phyloP scores from a whole-genome alignment of 352 stramenopile species.

The Phytophthora hybrid region DNA sequence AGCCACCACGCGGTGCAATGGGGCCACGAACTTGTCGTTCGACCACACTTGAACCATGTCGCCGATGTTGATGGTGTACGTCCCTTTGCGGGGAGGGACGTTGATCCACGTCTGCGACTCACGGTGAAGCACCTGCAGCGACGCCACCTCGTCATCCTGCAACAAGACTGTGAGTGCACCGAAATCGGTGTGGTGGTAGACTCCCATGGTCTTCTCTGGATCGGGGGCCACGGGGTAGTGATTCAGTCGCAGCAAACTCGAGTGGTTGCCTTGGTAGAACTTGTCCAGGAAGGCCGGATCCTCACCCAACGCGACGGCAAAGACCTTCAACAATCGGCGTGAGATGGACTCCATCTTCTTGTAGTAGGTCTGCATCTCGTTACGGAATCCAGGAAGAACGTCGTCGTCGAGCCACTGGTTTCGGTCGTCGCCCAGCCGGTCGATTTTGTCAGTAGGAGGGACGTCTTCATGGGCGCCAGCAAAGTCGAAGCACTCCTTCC shows the following conservation, averaged over 20 bases:
- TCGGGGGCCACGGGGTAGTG: background rate
- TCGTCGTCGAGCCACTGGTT: conserved; percentile 85
- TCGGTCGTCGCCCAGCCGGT: conserved; percentile 83
- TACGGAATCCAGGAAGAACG: conserved; percentile 61
- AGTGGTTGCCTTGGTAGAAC: conserved; percentile 45
- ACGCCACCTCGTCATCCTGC: no score
- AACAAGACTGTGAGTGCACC: no score
- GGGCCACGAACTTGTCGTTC: conserved; percentile 59
- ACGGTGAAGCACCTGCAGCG: no score
- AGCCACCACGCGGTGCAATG: conserved; percentile 62
- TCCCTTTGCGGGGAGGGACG: conserved; percentile 52
- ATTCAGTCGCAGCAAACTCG: no score
- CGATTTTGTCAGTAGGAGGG: conserved; percentile 49
- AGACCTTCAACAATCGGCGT: conserved; percentile 58
- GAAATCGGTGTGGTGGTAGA: no score
- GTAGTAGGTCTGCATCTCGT: conserved; percentile 51
- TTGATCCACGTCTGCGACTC: conserved; percentile 11
- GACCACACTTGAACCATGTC: conserved; percentile 70
- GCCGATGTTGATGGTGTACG: conserved; percentile 72
- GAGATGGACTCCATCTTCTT: conserved; percentile 57
- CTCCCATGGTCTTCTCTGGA: no score
- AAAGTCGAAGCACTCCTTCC: conserved; percentile 91
- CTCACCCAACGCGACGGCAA: conserved; percentile 58
- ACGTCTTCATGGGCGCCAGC: conserved; percentile 51
- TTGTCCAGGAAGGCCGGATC: conserved; percentile 58